These are phyloP conservation scores for Mycena rebaudengoi DNA, from an alignment of 768 basidiomycete species.

Conservation along the genomic window DNA sequence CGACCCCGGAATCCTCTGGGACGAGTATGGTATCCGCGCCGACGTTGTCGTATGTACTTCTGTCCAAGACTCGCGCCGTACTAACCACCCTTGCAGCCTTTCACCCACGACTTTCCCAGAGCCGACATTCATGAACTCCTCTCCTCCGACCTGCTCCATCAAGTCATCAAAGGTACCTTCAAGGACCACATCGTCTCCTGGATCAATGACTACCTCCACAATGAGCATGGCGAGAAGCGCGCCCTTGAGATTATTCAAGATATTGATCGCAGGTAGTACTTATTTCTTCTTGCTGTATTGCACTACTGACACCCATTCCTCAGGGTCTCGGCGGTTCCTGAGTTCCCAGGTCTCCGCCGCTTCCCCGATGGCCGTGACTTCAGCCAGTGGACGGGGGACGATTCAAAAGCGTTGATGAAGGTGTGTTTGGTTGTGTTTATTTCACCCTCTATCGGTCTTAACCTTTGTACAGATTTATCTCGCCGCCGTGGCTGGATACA, in stretches of 20 bases:
- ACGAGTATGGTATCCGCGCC: conserved; percentile 22
- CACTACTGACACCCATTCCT: not conserved
- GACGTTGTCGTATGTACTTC: conserved; percentile 21
- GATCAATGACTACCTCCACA: conserved; percentile 22
- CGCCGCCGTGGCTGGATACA: conserved; percentile 38
- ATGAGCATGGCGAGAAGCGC: not conserved
- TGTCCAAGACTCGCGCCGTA: not conserved
- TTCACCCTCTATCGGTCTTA: not conserved
- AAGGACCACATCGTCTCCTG: not conserved
- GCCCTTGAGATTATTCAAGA: conserved; percentile 28
- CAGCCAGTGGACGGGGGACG: conserved; percentile 41
- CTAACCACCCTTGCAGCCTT: conserved; percentile 19
- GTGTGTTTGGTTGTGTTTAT: conserved; percentile 11
- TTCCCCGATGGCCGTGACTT: conserved; percentile 36
- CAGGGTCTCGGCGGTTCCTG: conserved; percentile 22
- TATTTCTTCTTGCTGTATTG: not conserved
- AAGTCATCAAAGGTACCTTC: too few species aligned
- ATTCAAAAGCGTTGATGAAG: conserved; percentile 45
- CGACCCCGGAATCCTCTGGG: conserved; percentile 21
- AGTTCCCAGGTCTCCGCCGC: conserved; percentile 24
- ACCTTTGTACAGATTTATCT: conserved; percentile 37
- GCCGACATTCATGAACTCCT: conserved; percentile 4
- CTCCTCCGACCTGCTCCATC: conserved; percentile 12
- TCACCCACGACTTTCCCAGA: conserved; percentile 27
- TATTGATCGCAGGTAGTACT: conserved; percentile 30